Base-by-base conservation (phyloP, 331 rosid genomes). In the Erythrophleum ivorense region DNA sequence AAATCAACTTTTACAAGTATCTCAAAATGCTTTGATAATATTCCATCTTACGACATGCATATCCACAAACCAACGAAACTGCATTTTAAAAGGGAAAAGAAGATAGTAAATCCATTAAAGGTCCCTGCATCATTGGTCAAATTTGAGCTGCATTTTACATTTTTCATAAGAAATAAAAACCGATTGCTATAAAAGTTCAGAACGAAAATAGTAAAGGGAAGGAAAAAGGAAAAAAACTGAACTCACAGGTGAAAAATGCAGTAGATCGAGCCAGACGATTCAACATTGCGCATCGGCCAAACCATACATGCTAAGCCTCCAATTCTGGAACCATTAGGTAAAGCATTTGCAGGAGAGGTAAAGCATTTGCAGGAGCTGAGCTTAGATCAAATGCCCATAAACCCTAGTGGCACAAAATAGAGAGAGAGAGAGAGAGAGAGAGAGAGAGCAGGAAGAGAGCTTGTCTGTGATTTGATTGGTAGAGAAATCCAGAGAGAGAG, bases 241-340 rank as follows among this genome's bases (percentile, higher is more conserved):
- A 86, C 87, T 80, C 87, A 85, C 86, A 78, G 83, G 73, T 67
- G 89, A 76, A 87, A 74, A 86, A 79, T 87, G 80, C 81, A 73
- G 85, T 69, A 83, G 98, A 94, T 94, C 97, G 81, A 84, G 83
- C 55, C 40, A 77, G 75, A 73, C 60, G 89, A 87, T 15, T 75
- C 76, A 77, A 75, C 89, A 87, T 81, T 88, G 92, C 80, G 74
- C 21, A 77, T 77, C 41, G 76, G 73, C 43, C 24, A 63, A 36
- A 79, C 71, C 76, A 70, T 71, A 81, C 71, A 84, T 73, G 76
- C 21, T 54, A 82, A 41, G 36, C 76, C 73, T 84, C 55, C 75
- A 85, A 49, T 50, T 76, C 54, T 41, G 29, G 78, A 83, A 59
- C 33, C 73, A 49, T 6, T 33, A 69, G 77, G 34, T 81, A 84